phyloP scores from a whole-genome alignment of 345 rosid genomes.

The Conringia planisiliqua region DNA sequence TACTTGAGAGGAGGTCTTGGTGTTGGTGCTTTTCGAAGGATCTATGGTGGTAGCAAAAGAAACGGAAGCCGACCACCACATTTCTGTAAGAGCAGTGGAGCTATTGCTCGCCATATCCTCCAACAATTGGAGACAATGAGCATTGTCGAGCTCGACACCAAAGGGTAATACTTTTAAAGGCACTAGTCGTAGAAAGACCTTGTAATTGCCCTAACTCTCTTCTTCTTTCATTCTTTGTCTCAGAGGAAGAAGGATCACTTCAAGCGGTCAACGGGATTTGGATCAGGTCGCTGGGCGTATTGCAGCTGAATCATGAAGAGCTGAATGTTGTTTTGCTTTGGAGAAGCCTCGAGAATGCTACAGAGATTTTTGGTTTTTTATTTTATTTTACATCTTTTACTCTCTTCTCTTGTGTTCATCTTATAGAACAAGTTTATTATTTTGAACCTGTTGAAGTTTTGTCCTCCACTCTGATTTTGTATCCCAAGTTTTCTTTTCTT shows the following conservation, averaged over 20 bases:
- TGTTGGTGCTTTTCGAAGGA: constrained; percentile 67
- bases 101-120: constrained; percentile 68
- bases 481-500: neutral
- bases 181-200: neutral
- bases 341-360: neutral
- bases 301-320: constrained; percentile 40
- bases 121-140: constrained; percentile 61
- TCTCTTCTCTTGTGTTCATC: neutral
- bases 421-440: neutral
- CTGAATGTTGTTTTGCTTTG: constrained; percentile 4
- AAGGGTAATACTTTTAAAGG: constrained; percentile 40
- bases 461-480: neutral
- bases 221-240: neutral
- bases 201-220: neutral
- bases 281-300: constrained; percentile 84
- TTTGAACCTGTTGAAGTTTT: neutral
- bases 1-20: constrained; percentile 86
- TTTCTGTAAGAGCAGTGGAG: constrained; percentile 79
- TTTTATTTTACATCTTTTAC: too few species aligned
- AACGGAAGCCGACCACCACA: constrained; percentile 73
- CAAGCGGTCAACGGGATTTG: constrained; percentile 72
- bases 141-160: constrained; percentile 52
- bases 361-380: too few species aligned
- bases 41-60: constrained; percentile 78
- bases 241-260: constrained; percentile 78